Conservation (phyloP, 2,329 filamentous ascomycete species). For the Sclerotinia sclerotiorum region DNA sequence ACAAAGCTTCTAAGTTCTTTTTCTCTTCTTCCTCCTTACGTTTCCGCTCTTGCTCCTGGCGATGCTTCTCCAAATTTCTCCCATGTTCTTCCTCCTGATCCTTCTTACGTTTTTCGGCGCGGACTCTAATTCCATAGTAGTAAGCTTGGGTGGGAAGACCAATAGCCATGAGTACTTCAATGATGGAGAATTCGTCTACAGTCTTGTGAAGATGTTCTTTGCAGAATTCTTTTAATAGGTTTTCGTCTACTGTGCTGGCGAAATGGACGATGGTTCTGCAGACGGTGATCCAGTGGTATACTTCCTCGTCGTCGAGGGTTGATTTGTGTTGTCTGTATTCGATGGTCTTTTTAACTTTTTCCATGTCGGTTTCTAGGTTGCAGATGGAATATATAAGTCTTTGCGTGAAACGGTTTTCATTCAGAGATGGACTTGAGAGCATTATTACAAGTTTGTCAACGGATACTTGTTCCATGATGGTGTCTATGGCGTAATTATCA, state of each 20-base stretch:
- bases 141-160: neutral
- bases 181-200: neutral
- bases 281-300: conserved; percentile 13
- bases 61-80: neutral
- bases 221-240: neutral
- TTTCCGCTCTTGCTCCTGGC: neutral
- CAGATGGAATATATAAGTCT: conserved; percentile 4
- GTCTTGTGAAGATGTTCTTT: neutral
- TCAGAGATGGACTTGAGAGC: neutral
- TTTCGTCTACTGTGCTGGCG: neutral
- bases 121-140: neutral
- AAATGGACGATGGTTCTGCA: neutral
- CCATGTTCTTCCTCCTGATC: neutral
- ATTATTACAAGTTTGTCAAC: neutral
- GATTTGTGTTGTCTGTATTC: conserved; percentile 21
- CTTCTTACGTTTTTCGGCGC: neutral
- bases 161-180: neutral
- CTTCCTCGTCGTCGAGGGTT: conserved; percentile 11
- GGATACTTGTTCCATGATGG: neutral
- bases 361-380: neutral
- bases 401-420: neutral
- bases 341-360: conserved; percentile 18
- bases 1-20: neutral
- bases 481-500: neutral
- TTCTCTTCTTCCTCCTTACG: neutral